A percentile compares a stretch with the other conserved stretches of the same genome.
Evolutionary conservation across 2,329 filamentous ascomycete genomes (phyloP).

Genomic region (Bretziella fagacearum): DNA sequence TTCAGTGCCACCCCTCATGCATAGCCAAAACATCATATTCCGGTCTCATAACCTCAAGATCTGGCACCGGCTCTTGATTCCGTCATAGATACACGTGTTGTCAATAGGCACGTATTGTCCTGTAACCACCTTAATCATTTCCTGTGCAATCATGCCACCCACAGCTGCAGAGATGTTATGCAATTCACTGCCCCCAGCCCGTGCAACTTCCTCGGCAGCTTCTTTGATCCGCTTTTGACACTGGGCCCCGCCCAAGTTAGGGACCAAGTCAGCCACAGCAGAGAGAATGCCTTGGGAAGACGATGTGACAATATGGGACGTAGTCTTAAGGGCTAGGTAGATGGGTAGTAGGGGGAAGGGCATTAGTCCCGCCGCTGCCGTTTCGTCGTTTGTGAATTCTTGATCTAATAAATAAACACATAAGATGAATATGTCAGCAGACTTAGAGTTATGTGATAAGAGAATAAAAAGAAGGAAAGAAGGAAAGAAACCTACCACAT

Average conservation of each 20-base stretch:
- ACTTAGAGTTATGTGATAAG: too few relatives aligned
- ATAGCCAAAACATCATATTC: too few relatives aligned
- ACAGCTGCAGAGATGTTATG: slow-evolving; percentile 82
- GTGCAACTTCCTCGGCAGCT: slow-evolving; percentile 47
- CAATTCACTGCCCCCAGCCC: slow-evolving; percentile 68
- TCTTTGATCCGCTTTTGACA: slow-evolving; percentile 4
- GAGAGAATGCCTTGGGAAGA: slow-evolving; percentile 11
- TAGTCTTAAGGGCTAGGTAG: slow-evolving; percentile 44
- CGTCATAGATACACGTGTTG: slow-evolving; percentile 55
- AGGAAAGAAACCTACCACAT: slow-evolving; percentile 4
- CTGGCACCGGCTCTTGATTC: slow-evolving; percentile 45
- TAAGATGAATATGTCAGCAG: not conserved
- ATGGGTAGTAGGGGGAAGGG: slow-evolving; percentile 48
- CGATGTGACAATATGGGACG: slow-evolving; percentile 12
- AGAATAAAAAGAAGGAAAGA: too few relatives aligned
- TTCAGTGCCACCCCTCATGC: too few relatives aligned
- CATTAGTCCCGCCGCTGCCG: slow-evolving; percentile 31
- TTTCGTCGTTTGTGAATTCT: slow-evolving; percentile 38
- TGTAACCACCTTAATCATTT: slow-evolving; percentile 78
- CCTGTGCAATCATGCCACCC: slow-evolving; percentile 90
- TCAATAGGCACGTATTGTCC: slow-evolving; percentile 57
- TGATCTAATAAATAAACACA: slow-evolving; percentile 25
- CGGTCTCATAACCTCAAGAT: slow-evolving; percentile 27
- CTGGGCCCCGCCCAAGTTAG: not conserved
- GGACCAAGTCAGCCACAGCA: slow-evolving; percentile 3